Conservation (phyloP, 1,139 yeast species). For the Hyphopichia wangnamkhiaoensis region DNA sequence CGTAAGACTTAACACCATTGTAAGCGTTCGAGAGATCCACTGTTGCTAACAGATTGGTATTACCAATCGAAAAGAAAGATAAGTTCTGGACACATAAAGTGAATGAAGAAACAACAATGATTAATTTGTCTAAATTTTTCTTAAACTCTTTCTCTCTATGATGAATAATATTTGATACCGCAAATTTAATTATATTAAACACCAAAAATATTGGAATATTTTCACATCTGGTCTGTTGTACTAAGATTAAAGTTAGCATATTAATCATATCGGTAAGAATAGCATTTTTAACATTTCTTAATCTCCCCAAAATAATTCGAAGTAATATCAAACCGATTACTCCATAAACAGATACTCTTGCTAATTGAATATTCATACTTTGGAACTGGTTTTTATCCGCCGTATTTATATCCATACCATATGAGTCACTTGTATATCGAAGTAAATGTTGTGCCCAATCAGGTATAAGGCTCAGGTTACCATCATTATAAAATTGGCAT, state of each 20-base stretch:
- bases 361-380: conserved; percentile 26
- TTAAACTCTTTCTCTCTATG: conserved; percentile 7
- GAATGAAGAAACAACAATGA: conserved; percentile 23
- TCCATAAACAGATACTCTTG: conserved; percentile 27
- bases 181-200: conserved; percentile 41
- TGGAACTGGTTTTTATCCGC: conserved; percentile 27
- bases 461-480: conserved; percentile 45
- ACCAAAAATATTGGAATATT: conserved; percentile 71
- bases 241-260: conserved; percentile 52
- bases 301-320: conserved; percentile 28
- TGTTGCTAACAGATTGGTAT: conserved; percentile 89
- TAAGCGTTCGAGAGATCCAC: conserved; percentile 90
- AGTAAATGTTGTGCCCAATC: conserved; percentile 24
- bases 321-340: conserved; percentile 19
- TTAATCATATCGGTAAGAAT: conserved; percentile 45
- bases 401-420: conserved; percentile 16
- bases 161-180: conserved; percentile 16
- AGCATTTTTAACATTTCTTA: conserved; percentile 23
- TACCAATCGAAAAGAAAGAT: conserved; percentile 84
- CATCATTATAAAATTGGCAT: conserved; percentile 55
- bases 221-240: conserved; percentile 68
- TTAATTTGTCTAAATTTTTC: conserved; percentile 21
- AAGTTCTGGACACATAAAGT: conserved; percentile 60
- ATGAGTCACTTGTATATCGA: conserved; percentile 28
- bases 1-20: conserved; percentile 76